These are phyloP conservation scores for Magnolia changhungtana DNA, from an alignment of 164 flowering plant species.

Conservation along the genomic window DNA sequence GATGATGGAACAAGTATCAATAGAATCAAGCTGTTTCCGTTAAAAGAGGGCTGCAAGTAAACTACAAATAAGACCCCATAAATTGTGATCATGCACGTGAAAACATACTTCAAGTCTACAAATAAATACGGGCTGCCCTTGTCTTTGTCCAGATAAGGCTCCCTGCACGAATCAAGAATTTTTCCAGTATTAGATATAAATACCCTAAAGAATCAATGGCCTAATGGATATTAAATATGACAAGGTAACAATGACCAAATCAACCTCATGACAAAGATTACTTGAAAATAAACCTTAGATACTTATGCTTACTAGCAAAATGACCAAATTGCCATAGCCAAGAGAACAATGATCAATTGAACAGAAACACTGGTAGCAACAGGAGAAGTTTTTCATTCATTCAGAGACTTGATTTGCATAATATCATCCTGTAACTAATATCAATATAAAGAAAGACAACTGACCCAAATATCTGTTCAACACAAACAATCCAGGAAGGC, in stretches of 20 bases:
- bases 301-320: not conserved
- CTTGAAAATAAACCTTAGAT: not conserved
- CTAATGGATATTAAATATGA: not conserved
- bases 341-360: not conserved
- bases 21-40: not conserved
- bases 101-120: conserved; percentile 79
- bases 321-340: not conserved
- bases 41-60: not conserved
- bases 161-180: conserved; percentile 23
- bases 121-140: conserved; percentile 50
- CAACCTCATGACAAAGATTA: not conserved
- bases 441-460: too few species aligned
- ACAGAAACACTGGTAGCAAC: not conserved
- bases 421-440: not conserved
- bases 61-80: not conserved
- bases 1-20: too few species aligned
- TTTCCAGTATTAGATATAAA: not conserved
- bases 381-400: not conserved
- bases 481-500: too few species aligned
- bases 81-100: conserved; percentile 1
- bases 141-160: conserved; percentile 37
- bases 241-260: not conserved
- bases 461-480: too few species aligned
- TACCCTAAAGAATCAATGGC: not conserved
- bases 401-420: not conserved